A percentile compares a stretch with the other conserved stretches of the same genome.
These are phyloP conservation scores for Diaporthe sp. DNA, from an alignment of 2,329 filamentous ascomycete species.

Conservation along the genomic window DNA sequence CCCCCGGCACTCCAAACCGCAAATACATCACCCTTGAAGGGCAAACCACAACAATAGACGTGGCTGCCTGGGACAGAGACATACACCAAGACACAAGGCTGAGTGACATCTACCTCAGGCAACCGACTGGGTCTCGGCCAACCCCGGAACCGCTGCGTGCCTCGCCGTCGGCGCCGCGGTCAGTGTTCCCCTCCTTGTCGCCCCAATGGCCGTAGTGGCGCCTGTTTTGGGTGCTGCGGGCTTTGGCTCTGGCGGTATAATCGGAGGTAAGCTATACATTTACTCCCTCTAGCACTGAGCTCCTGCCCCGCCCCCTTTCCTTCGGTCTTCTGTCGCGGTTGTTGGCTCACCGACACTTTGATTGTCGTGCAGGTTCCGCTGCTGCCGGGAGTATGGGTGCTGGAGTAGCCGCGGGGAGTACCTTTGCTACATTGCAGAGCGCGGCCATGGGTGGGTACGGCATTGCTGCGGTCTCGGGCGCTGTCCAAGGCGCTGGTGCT, in stretches of 20 bases:
- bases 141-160: slow-evolving; percentile 8
- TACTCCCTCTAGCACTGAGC: background rate
- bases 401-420: slow-evolving; percentile 36
- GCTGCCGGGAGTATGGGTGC: slow-evolving; percentile 36
- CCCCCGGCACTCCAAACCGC: background rate
- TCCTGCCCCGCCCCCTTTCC: background rate
- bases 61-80: background rate
- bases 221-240: slow-evolving; percentile 30
- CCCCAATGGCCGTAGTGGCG: slow-evolving; percentile 30
- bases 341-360: background rate
- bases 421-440: slow-evolving; percentile 39
- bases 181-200: background rate
- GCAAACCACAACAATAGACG: too few relatives aligned
- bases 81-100: background rate
- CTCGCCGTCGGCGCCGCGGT: background rate
- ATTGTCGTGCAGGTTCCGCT: slow-evolving; percentile 36
- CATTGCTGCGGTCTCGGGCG: slow-evolving; percentile 29
- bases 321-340: background rate
- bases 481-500: slow-evolving; percentile 31
- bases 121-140: slow-evolving; percentile 11
- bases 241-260: slow-evolving; percentile 30
- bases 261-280: slow-evolving; percentile 31
- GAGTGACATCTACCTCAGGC: background rate
- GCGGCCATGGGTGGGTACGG: slow-evolving; percentile 40
- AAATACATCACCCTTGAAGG: too few relatives aligned